Evolutionary conservation across 768 basidiomycete genomes (phyloP), one percentile per base, ranked within the genome.

Genomic region (Artomyces pyxidatus): DNA sequence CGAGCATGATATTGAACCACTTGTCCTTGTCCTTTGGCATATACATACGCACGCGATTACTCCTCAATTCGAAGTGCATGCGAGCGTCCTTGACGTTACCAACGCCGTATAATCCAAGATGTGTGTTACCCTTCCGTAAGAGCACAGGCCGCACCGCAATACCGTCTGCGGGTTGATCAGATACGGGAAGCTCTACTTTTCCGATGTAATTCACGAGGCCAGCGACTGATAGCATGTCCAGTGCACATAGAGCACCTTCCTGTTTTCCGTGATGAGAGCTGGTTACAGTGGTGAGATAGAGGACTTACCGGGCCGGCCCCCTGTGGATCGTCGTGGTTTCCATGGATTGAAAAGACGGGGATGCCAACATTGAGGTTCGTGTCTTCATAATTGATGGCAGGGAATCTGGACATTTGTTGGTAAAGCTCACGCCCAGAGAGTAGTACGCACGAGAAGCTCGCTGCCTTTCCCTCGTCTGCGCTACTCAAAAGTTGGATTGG

Each of bases 331-430:
- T 99, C 96, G 65, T 99, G 96, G 61, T 99, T 99, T 37, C 96
- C 96, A 60, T 99, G 96, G 45, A 99, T 98, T 0, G 95, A 97
- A 68, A 99, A 99, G 25, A 98, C 88, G 3, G 96, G 96, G n/a
- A 96, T 90, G 3, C 80, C 81, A 44, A 99, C 76, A 63, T 99
- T 99, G 49, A 97, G 73, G 63, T 99, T 98, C 2, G 85, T 81
- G 59, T 99, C 95, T 65, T 99, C 93, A 61, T 97, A 97, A 65
- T 99, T 98, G 55, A 99, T 71, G 1, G 92, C 91, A 11, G 96
- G 96, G 61, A 97, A 99, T 14, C 93, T 97, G 58, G 6, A 1
- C 19, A 41, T 48, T 26, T 44, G 25, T 50, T 48, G 37, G 51
- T 23, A 25, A 19, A 43, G 32, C 46, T 26, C 0, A 25, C 23